These are phyloP conservation scores for Pulicaria dysenterica DNA, from an alignment of 129 eudicot species.

Conservation along the genomic window DNA sequence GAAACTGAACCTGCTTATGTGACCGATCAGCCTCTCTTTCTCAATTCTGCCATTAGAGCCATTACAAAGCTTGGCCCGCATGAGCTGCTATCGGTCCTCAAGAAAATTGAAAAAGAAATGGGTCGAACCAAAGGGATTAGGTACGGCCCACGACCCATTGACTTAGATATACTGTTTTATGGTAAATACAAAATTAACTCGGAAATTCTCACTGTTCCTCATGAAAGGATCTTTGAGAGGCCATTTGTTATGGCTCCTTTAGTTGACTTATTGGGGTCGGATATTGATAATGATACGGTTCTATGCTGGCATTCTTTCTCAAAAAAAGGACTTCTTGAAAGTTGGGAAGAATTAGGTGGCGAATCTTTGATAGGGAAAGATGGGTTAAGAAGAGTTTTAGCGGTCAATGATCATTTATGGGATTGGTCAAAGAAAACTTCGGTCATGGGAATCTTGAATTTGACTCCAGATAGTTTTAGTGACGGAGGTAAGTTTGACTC, in stretches of 20 bases:
- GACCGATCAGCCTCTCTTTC: conserved; percentile 87
- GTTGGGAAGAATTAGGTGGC: conserved; percentile 79
- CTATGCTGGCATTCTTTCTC: conserved; percentile 67
- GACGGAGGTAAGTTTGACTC: conserved; percentile 86
- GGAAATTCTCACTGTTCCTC: conserved; percentile 73
- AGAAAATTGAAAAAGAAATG: conserved; percentile 85
- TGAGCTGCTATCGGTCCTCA: conserved; percentile 57
- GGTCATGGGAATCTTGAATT: conserved; percentile 81
- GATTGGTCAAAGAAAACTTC: conserved; percentile 86
- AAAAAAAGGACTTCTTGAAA: conserved; percentile 56
- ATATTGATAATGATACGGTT: conserved; percentile 54
- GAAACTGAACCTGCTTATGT: conserved; percentile 96
- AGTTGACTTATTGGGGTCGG: conserved; percentile 65
- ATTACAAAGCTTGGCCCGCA: conserved; percentile 79
- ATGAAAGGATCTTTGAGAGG: conserved; percentile 91
- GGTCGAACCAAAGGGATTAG: conserved; percentile 84
- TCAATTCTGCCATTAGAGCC: conserved; percentile 93
- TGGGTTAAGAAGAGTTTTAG: conserved; percentile 84
- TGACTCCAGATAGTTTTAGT: conserved; percentile 96
- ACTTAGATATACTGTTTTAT: conserved; percentile 78
- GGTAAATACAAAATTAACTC: conserved; percentile 63
- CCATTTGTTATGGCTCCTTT: conserved; percentile 94
- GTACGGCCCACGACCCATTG: conserved; percentile 97
- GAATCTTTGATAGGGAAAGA: conserved; percentile 74
- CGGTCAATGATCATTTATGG: conserved; percentile 59